phyloP scores from a whole-genome alignment of 345 rosid species.

The Mangifera indica region DNA sequence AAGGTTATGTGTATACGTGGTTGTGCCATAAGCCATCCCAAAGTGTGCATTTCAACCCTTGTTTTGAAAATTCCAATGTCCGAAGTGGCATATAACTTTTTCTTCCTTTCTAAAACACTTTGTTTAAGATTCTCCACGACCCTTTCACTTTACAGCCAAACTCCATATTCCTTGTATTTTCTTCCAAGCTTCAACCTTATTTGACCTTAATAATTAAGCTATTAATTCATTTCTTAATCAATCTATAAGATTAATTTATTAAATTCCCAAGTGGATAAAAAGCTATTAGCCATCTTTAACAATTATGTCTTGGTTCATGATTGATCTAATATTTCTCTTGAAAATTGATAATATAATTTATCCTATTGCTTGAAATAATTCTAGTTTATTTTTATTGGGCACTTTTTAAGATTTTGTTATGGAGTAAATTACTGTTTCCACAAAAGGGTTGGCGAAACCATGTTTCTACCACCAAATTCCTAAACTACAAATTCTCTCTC shows the following conservation, averaged over 20 bases:
- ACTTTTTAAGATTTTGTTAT: too few relatives aligned
- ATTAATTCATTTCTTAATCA: not conserved
- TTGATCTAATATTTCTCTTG: too few relatives aligned
- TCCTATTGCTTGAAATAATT: too few relatives aligned
- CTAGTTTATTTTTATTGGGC: not conserved
- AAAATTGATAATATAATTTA: too few relatives aligned
- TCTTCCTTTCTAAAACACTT: not conserved
- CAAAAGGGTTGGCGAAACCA: too few relatives aligned
- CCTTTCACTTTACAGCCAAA: slow-evolving; percentile 38
- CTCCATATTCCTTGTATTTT: slow-evolving; percentile 24
- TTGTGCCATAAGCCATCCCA: not conserved
- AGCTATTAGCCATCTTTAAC: too few relatives aligned
- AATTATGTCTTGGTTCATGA: too few relatives aligned
- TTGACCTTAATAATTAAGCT: slow-evolving; percentile 18
- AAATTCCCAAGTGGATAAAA: too few relatives aligned
- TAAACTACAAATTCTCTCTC: too few relatives aligned
- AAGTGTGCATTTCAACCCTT: slow-evolving; percentile 6
- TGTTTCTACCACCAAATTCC: too few relatives aligned
- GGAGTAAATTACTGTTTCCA: too few relatives aligned
- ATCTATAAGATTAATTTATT: not conserved
- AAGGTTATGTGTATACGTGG: slow-evolving; percentile 12
- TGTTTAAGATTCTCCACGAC: slow-evolving; percentile 38
- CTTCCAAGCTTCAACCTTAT: slow-evolving; percentile 13
- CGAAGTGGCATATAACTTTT: slow-evolving; percentile 9
- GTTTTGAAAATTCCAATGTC: not conserved